Base-by-base conservation (phyloP, 768 basidiomycete species). In the Fistulinella prunicolor region DNA sequence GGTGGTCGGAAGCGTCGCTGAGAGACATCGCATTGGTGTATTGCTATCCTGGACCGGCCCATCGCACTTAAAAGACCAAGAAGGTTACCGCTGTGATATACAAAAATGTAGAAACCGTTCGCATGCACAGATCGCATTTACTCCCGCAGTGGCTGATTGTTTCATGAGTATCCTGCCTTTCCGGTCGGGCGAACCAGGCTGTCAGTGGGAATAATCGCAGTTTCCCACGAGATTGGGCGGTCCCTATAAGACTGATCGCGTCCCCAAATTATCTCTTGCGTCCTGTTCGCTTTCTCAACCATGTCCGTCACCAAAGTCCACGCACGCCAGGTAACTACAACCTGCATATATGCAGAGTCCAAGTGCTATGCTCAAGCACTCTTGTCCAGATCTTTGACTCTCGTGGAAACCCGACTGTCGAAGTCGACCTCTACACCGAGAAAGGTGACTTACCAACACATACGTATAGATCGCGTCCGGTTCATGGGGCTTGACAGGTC, bases 361-460 rank as follows among this genome's bases (percentile, higher is more conserved):
- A 7, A 36, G 29, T 38, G 7, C 22, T 35, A 30, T 37, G 32
- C 47, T 55, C 53, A 70, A 40, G 47, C 28, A 1, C 19, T 46
- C 53, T 51, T 37, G 21, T 22, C 1, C 63, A 97, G 95, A 95
- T 98, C 83, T 98, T 96, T 70, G 95, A 98, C 80, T 97, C 94
- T 66, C 92, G 95, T 66, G 94, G 94, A 61, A 94, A 97, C 81
- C 93, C 90, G 62, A 95, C 94, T 63, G 91, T 96, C 66, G 94
- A 93, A 74, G 91, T 93, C 67, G 91, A 94, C 68, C 74, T 94
- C 63, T 67, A 79, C 80, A 97, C 94, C 53, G 79, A 65, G 35
- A 92, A 93, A 79, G 94, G 93, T 89, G 62, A 60, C 26, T 70
- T 51, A 41, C 30, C 37, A 19, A 16, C 38, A 29, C 38, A 19